A percentile compares a stretch with the other conserved stretches of the same genome.
phyloP scores from a whole-genome alignment of 352 stramenopile species.

The Phytophthora tentaculata region DNA sequence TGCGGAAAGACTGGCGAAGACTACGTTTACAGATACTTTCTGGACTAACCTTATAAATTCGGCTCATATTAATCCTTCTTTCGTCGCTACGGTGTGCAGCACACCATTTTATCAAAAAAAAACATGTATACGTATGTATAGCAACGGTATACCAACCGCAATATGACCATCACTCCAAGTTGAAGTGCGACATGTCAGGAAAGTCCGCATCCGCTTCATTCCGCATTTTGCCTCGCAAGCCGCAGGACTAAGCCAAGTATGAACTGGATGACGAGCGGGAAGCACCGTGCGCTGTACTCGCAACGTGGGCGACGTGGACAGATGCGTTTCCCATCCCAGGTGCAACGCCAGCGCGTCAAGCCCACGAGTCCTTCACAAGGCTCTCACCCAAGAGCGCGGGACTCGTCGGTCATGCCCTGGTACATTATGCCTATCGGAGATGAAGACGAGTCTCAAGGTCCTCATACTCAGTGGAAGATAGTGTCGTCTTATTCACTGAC shows the following conservation, averaged over 20 bases:
- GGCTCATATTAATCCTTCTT: too few species aligned
- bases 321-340: slow-evolving; percentile 61
- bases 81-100: too few species aligned
- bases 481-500: slow-evolving; percentile 4
- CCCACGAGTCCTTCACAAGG: slow-evolving; percentile 15
- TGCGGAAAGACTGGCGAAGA: slow-evolving; percentile 26
- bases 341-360: slow-evolving; percentile 40
- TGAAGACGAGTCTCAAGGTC: slow-evolving; percentile 60
- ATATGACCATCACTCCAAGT: slow-evolving; percentile 40
- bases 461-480: background rate
- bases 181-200: slow-evolving; percentile 21
- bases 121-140: too few species aligned
- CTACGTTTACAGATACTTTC: slow-evolving; percentile 27
- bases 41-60: slow-evolving; percentile 12
- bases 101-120: too few species aligned
- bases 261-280: slow-evolving; percentile 79
- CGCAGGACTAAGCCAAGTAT: slow-evolving; percentile 29
- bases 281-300: slow-evolving; percentile 59
- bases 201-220: slow-evolving; percentile 22
- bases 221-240: slow-evolving; percentile 28
- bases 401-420: slow-evolving; percentile 49
- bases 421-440: slow-evolving; percentile 60
- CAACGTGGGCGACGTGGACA: slow-evolving; percentile 50
- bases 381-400: slow-evolving; percentile 16
- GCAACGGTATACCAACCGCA: background rate